Base-by-base conservation (phyloP, 768 basidiomycete species). In the Trametes coccinea region DNA sequence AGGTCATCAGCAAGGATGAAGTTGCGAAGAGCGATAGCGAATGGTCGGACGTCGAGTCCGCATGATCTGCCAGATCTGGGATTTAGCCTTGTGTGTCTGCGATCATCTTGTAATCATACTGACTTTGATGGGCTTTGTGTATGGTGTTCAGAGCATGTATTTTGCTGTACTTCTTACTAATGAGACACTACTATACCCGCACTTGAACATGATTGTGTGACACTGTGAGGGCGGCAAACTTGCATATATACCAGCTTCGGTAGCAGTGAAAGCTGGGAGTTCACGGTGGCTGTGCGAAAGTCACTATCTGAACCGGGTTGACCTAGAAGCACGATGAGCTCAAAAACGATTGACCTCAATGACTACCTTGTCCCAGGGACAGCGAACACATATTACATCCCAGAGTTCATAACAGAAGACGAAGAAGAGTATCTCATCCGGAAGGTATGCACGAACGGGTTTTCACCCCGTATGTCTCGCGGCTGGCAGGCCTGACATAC, bases 371-470 rank as follows among this genome's bases (percentile, higher is more conserved):
- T 67, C 1, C 60, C 62, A 0, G 60, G 60, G 6, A 64, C 66
- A 16, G 68, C 75, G 47, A 78, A 80, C 56, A 77, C 78, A 3
- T 85, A 83, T 69, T 94, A 95, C 74, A 78, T 94, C 17, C 90
- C 90, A 5, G 78, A 92, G 64, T 95, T 94, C 72, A 77, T 90
- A 40, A 84, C 84, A 57, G 73, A 69, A 59, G 83, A 87, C 31
- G 93, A 96, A 75, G 93, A 96, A 69, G 76, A 78, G 41, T 89
- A 90, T 71, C 75, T 95, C 40, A 75, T 90, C 60, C 82, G 87
- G 58, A 95, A 95, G 82, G 93, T 88, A 17, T 5, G 39, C 31
- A 37, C 29, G 22, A 22, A 22, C 22, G 22, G 22, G 22, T 22
- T 22, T 22, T 22, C 22, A 22, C 22, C 22, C 22, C 22, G 22